phyloP scores from a whole-genome alignment of 2,329 filamentous ascomycete genomes.

The Fusarium buxicola region DNA sequence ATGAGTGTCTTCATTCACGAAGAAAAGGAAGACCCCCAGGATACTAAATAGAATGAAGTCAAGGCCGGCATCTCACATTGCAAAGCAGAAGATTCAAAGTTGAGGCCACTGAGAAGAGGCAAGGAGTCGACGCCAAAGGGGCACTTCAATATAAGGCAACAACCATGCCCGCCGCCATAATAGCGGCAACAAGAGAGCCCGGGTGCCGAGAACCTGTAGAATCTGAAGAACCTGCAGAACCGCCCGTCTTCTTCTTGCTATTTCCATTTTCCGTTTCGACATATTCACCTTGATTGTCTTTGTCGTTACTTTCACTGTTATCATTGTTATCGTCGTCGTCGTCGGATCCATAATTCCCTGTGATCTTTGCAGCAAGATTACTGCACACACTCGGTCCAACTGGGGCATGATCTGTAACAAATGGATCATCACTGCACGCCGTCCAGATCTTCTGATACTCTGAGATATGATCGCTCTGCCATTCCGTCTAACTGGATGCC shows the following conservation, averaged over 20 bases:
- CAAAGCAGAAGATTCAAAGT: too few relatives aligned
- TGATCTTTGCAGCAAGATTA: conserved; percentile 13
- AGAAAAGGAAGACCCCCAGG: too few relatives aligned
- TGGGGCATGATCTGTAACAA: neutral
- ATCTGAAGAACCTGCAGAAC: too few relatives aligned
- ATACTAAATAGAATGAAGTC: too few relatives aligned
- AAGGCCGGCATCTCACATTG: too few relatives aligned
- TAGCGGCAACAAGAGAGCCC: neutral
- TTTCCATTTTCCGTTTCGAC: too few relatives aligned
- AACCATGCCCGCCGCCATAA: neutral
- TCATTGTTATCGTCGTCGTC: neutral
- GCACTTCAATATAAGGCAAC: neutral
- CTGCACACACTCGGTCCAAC: conserved; percentile 9
- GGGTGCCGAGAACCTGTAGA: neutral
- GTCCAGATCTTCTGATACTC: conserved; percentile 3
- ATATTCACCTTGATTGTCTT: neutral
- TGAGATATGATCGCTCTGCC: neutral
- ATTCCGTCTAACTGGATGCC: conserved; percentile 1
- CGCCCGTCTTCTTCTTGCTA: neutral
- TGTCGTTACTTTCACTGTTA: neutral
- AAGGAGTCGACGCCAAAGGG: too few relatives aligned
- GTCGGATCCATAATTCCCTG: neutral
- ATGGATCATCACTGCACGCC: conserved; percentile 7
- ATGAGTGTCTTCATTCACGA: too few relatives aligned
- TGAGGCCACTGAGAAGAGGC: too few relatives aligned